phyloP scores from a whole-genome alignment of 2,329 filamentous ascomycete species.

The Mycocentrospora acerina region DNA sequence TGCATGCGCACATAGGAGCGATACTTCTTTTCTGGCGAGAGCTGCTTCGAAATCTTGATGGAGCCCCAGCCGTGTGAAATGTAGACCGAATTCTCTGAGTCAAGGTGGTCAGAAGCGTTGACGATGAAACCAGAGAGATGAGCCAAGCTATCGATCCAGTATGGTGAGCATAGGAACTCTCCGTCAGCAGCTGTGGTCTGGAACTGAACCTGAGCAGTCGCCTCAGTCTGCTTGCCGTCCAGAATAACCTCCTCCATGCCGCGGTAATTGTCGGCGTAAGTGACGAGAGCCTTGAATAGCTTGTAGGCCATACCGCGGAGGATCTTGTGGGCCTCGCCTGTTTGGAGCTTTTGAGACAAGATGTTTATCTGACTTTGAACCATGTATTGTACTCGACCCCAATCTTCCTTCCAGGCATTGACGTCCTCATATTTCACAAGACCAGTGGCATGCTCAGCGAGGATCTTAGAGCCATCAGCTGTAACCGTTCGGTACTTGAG shows the following conservation, averaged over 20 bases:
- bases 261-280: constrained; percentile 58
- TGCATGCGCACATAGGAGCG: constrained; percentile 65
- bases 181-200: constrained; percentile 56
- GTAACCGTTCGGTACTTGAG: constrained; percentile 60
- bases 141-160: constrained; percentile 61
- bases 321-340: constrained; percentile 70
- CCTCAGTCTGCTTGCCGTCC: constrained; percentile 57
- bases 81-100: constrained; percentile 61
- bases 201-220: constrained; percentile 57
- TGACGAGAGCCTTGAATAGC: constrained; percentile 61
- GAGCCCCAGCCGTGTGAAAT: constrained; percentile 64
- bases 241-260: constrained; percentile 62
- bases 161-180: constrained; percentile 60
- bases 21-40: constrained; percentile 56
- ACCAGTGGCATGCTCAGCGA: constrained; percentile 63
- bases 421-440: constrained; percentile 63
- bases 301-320: constrained; percentile 79
- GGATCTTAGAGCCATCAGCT: constrained; percentile 58
- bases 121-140: constrained; percentile 63
- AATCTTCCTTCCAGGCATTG: constrained; percentile 64
- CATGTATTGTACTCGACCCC: constrained; percentile 65
- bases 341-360: constrained; percentile 65
- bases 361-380: constrained; percentile 61
- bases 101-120: constrained; percentile 60
- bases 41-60: constrained; percentile 57